Evolutionary conservation across 495 filamentous ascomycete genomes (phyloP).

Genomic region (Extremus antarcticus): DNA sequence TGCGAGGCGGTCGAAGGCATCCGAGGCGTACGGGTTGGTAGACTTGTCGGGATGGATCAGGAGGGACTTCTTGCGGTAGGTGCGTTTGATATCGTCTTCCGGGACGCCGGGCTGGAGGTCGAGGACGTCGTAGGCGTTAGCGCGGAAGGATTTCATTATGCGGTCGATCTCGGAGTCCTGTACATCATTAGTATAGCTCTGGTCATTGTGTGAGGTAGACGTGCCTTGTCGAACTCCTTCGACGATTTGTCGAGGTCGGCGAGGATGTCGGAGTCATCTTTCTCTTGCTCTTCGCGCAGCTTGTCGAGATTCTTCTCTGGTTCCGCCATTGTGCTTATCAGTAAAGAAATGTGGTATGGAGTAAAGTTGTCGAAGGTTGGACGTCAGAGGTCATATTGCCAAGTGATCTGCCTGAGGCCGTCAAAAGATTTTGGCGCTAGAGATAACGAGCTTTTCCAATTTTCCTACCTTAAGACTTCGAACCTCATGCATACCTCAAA

Average conservation of each 20-base stretch:
- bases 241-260: constrained; percentile 77
- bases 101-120: constrained; percentile 92
- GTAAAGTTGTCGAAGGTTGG: not conserved
- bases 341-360: not conserved
- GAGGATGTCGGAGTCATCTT: constrained; percentile 68
- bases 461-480: too few relatives aligned
- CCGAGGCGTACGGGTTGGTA: constrained; percentile 76
- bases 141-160: constrained; percentile 78
- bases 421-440: too few relatives aligned
- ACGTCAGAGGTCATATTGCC: not conserved
- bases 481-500: too few relatives aligned
- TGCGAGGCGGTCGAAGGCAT: constrained; percentile 93
- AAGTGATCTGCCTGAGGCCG: too few relatives aligned
- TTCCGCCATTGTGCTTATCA: constrained; percentile 7
- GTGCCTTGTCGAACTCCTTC: constrained; percentile 72
- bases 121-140: constrained; percentile 91
- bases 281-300: constrained; percentile 26
- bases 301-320: constrained; percentile 20
- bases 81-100: constrained; percentile 88
- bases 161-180: constrained; percentile 95
- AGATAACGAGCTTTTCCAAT: too few relatives aligned
- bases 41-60: constrained; percentile 99
- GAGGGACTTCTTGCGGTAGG: constrained; percentile 91
- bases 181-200: constrained; percentile 8
- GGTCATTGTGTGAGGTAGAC: constrained; percentile 3